Conservation (phyloP, 192 early-diverging fungal species). For the Rhizoclosmatium sp. region DNA sequence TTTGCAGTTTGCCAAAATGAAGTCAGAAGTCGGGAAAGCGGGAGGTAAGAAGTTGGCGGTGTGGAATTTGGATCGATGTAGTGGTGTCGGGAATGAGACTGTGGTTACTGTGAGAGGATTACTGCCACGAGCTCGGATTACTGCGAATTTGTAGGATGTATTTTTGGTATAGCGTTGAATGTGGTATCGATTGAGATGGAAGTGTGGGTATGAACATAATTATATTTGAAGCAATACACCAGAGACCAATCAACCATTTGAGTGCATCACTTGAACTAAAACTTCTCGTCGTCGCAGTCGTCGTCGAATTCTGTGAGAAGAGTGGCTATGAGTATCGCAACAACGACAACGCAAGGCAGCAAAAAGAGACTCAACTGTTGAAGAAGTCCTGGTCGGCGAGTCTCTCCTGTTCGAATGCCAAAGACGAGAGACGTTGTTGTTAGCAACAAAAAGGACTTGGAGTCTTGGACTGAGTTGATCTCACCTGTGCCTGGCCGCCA, state of each 20-base stretch:
- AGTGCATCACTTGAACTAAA: background rate
- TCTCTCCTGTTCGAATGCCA: background rate
- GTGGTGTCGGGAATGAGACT: slow-evolving; percentile 13
- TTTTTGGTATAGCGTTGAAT: background rate
- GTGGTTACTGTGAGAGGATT: slow-evolving; percentile 11
- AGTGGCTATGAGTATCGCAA: background rate
- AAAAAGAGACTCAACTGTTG: slow-evolving; percentile 1
- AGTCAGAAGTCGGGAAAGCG: background rate
- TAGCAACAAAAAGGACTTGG: too few relatives aligned
- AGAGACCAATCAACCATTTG: too few relatives aligned
- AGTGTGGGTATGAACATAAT: background rate
- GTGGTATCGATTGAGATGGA: too few relatives aligned
- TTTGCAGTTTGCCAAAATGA: slow-evolving; percentile 11
- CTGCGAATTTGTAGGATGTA: slow-evolving; percentile 11
- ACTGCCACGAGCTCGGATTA: background rate
- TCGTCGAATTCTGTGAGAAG: slow-evolving; percentile 17
- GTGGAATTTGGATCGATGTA: slow-evolving; percentile 10
- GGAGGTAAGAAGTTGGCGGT: background rate
- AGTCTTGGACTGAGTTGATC: too few relatives aligned
- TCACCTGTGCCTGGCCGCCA: too few relatives aligned
- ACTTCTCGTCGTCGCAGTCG: slow-evolving; percentile 10
- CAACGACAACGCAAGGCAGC: background rate
- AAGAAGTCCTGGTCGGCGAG: slow-evolving; percentile 25
- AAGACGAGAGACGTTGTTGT: too few relatives aligned
- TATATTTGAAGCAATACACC: background rate